Conservation (phyloP, 2,329 filamentous ascomycete species). For the Xylariaceae sp. region DNA sequence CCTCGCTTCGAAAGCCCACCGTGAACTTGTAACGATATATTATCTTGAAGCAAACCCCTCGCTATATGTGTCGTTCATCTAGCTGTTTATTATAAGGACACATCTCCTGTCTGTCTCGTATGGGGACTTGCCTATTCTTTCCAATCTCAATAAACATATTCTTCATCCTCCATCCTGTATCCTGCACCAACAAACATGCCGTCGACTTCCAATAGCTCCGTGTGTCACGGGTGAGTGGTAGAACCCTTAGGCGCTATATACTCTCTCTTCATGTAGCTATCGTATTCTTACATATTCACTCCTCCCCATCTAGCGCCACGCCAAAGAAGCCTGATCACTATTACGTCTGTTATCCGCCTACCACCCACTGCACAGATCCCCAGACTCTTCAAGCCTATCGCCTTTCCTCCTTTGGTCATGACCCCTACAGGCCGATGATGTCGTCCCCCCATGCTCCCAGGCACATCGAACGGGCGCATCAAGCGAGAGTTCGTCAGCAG, state of each 20-base stretch:
- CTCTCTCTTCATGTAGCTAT: neutral
- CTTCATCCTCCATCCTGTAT: neutral
- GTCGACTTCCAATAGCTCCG: neutral
- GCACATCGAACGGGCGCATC: neutral
- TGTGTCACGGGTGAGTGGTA: neutral
- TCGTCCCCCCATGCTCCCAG: constrained; percentile 1
- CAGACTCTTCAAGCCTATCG: constrained; percentile 6
- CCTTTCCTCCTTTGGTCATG: constrained; percentile 8
- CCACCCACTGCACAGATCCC: constrained; percentile 2
- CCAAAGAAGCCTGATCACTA: constrained; percentile 6
- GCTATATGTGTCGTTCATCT: no score
- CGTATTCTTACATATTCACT: neutral
- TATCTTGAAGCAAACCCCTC: no score
- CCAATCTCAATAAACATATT: neutral
- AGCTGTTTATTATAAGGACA: no score
- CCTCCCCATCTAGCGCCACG: constrained; percentile 1
- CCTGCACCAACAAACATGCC: neutral
- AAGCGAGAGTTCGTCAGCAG: no score
- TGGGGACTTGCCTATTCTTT: no score
- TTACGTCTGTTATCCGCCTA: constrained; percentile 10
- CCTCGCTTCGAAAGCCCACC: no score
- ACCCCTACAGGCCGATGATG: constrained; percentile 7
- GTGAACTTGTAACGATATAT: no score
- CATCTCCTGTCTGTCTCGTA: no score
- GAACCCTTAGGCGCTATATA: neutral